A percentile compares a stretch with the other conserved stretches of the same genome.
These are phyloP conservation scores for Talaromyces atroroseus DNA, from an alignment of 2,329 filamentous ascomycete genomes.

Conservation along the genomic window DNA sequence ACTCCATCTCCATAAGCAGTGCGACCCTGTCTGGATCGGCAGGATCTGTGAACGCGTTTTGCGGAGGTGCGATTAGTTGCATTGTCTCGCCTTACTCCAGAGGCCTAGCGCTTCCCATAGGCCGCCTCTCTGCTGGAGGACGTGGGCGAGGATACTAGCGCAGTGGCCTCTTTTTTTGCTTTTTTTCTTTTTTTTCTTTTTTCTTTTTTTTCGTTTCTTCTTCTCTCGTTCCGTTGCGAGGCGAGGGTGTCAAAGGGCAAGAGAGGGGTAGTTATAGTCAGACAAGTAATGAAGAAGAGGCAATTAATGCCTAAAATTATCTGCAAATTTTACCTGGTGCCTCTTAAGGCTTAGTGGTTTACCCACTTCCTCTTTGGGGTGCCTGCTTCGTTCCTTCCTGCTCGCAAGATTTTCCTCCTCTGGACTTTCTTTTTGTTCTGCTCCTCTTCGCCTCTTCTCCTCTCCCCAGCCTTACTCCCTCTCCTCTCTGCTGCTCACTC, in stretches of 20 bases:
- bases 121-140: too few species aligned
- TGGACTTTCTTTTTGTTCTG: neutral
- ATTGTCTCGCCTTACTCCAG: neutral
- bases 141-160: too few species aligned
- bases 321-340: too few species aligned
- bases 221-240: too few species aligned
- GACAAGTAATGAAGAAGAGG: too few species aligned
- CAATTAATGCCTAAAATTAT: too few species aligned
- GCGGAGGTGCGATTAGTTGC: neutral
- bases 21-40: slow-evolving; percentile 2
- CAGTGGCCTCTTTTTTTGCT: too few species aligned
- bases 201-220: too few species aligned
- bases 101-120: neutral
- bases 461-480: neutral
- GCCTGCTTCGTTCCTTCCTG: neutral
- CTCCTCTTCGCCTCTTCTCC: neutral
- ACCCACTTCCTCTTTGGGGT: slow-evolving; percentile 7
- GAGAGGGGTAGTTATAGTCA: too few species aligned
- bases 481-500: neutral
- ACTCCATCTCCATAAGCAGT: neutral
- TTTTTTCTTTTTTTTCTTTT: too few species aligned
- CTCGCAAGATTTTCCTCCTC: neutral
- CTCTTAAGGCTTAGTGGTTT: neutral
- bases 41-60: slow-evolving; percentile 6
- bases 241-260: too few species aligned